phyloP scores from a whole-genome alignment of 2,329 filamentous ascomycete species.

The Penicillium sp. region DNA sequence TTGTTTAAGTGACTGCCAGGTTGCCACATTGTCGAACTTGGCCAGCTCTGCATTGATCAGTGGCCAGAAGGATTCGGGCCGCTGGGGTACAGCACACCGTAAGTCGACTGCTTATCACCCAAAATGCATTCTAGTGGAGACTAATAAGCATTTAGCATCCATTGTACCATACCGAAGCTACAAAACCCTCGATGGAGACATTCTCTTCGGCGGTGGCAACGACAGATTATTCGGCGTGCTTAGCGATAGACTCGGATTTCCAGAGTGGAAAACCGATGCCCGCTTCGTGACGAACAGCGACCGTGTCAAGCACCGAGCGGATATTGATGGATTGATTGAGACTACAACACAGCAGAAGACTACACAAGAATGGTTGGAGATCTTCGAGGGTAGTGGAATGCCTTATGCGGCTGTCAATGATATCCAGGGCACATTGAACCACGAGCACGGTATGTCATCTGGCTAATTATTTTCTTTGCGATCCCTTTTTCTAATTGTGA shows the following conservation, averaged over 20 bases:
- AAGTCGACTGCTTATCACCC: slow-evolving; percentile 27
- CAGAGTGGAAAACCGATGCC: slow-evolving; percentile 59
- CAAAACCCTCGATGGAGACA: slow-evolving; percentile 62
- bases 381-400: slow-evolving; percentile 88
- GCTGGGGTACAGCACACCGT: slow-evolving; percentile 97
- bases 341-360: slow-evolving; percentile 71
- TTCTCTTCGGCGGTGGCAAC: slow-evolving; percentile 65
- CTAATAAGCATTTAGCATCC: slow-evolving; percentile 61
- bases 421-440: slow-evolving; percentile 77
- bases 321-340: slow-evolving; percentile 79
- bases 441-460: slow-evolving; percentile 68
- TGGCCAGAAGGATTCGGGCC: slow-evolving; percentile 79
- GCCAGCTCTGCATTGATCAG: slow-evolving; percentile 89
- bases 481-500: background rate
- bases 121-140: slow-evolving; percentile 7
- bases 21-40: slow-evolving; percentile 91
- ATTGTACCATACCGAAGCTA: slow-evolving; percentile 95
- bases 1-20: slow-evolving; percentile 88
- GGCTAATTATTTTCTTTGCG: background rate
- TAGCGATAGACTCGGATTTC: slow-evolving; percentile 57
- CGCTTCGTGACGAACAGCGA: slow-evolving; percentile 61
- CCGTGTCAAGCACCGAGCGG: slow-evolving; percentile 66
- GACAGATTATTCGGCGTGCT: slow-evolving; percentile 62
- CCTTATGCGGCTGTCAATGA: slow-evolving; percentile 96
- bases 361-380: slow-evolving; percentile 81